Percentiles rank a stretch among this genome's conserved stretches.
Evolutionary conservation across 345 rosid species (phyloP).

Genomic region (Clausena lansium): DNA sequence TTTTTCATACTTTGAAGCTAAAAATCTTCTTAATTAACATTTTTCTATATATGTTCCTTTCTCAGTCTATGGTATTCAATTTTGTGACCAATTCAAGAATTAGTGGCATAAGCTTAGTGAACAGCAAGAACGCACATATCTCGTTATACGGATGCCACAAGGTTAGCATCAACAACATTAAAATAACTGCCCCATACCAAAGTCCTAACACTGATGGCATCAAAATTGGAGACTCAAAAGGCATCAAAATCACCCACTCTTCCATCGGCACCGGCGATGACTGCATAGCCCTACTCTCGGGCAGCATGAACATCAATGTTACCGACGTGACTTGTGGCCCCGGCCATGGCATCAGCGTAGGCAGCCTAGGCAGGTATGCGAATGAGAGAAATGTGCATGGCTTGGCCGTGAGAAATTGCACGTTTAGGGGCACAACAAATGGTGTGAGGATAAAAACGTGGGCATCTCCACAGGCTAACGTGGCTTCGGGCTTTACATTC

Average conservation of each 20-base stretch:
- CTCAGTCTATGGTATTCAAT: constrained; percentile 15
- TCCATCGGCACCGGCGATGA: constrained; percentile 38
- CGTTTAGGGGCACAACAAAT: constrained; percentile 11
- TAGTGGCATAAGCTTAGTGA: constrained; percentile 10
- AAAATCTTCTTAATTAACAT: neutral
- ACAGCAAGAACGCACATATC: constrained; percentile 27
- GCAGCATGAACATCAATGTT: constrained; percentile 32
- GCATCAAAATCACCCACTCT: neutral
- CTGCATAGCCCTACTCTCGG: constrained; percentile 43
- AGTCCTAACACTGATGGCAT: constrained; percentile 54
- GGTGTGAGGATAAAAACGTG: constrained; percentile 49
- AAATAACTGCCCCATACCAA: constrained; percentile 27
- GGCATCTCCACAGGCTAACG: constrained; percentile 25
- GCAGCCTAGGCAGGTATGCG: constrained; percentile 38
- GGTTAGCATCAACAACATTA: constrained; percentile 8
- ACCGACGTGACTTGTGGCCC: constrained; percentile 40
- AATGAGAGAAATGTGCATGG: constrained; percentile 30
- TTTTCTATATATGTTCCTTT: neutral
- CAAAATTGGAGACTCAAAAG: constrained; percentile 32
- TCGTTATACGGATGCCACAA: constrained; percentile 17
- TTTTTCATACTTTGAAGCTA: no score
- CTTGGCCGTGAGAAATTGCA: constrained; percentile 15
- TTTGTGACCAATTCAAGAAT: constrained; percentile 23
- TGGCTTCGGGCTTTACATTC: constrained; percentile 28
- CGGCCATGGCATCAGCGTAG: constrained; percentile 52